A percentile compares a stretch with the other conserved stretches of the same genome.
Evolutionary conservation across 1,284 basidiomycete genomes (phyloP).

Genomic region (Baeospora myosura): DNA sequence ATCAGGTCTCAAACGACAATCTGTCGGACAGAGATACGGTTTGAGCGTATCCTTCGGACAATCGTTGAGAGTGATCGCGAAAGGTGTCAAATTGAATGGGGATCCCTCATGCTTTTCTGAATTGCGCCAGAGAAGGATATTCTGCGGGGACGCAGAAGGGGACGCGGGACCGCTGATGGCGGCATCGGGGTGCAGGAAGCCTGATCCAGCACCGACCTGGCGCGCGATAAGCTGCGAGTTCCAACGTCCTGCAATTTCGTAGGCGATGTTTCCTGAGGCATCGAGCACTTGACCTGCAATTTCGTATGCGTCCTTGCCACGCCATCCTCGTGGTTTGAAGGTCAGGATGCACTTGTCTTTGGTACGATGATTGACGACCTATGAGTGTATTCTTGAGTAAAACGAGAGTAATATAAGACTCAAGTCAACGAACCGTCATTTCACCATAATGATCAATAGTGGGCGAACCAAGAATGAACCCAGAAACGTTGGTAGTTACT

Average conservation of each 20-base stretch:
- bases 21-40: conserved; percentile 81
- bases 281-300: conserved; percentile 84
- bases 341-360: conserved; percentile 86
- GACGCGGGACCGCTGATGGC: conserved; percentile 40
- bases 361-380: conserved; percentile 89
- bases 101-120: conserved; percentile 71
- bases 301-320: conserved; percentile 87
- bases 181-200: conserved; percentile 72
- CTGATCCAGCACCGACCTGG: conserved; percentile 55
- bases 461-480: conserved; percentile 89
- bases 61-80: conserved; percentile 87
- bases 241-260: conserved; percentile 96
- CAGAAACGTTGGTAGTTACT: conserved; percentile 88
- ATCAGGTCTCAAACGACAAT: conserved; percentile 90
- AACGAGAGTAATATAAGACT: conserved; percentile 1
- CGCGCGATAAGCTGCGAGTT: conserved; percentile 91
- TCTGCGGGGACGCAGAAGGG: conserved; percentile 48
- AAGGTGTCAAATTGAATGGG: conserved; percentile 94
- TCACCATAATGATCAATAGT: conserved; percentile 98
- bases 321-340: conserved; percentile 95
- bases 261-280: conserved; percentile 55
- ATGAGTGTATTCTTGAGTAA: conserved; percentile 11
- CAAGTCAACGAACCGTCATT: conserved; percentile 63
- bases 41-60: conserved; percentile 62
- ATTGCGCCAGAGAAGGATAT: conserved; percentile 89